phyloP scores from a whole-genome alignment of 2,329 filamentous ascomycete species.

The Botryotinia narcissicola region DNA sequence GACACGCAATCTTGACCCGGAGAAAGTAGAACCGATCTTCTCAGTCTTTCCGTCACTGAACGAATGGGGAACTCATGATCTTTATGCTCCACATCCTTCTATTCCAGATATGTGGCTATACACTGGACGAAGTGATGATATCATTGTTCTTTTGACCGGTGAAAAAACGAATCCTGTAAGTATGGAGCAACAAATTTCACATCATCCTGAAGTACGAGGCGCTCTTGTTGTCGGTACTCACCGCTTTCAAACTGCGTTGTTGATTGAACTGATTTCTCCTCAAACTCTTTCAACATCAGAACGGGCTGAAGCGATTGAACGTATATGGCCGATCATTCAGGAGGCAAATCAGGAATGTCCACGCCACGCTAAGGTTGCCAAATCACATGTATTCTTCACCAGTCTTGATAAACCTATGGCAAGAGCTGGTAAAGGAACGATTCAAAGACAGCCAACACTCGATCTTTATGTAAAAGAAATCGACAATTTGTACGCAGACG shows the following conservation, averaged over 20 bases:
- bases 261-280: constrained; percentile 37
- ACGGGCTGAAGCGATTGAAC: background rate
- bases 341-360: constrained; percentile 35
- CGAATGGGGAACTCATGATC: constrained; percentile 41
- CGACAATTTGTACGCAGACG: constrained; percentile 31
- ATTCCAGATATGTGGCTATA: constrained; percentile 40
- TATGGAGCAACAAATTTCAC: constrained; percentile 39
- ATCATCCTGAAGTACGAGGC: constrained; percentile 37
- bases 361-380: constrained; percentile 34
- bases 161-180: constrained; percentile 45
- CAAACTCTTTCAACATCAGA: background rate
- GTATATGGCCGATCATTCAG: constrained; percentile 36
- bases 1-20: background rate
- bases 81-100: constrained; percentile 40
- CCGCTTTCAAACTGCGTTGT: constrained; percentile 39
- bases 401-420: constrained; percentile 37
- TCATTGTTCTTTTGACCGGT: constrained; percentile 44
- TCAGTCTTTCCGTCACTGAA: constrained; percentile 39
- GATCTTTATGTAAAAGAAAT: constrained; percentile 29
- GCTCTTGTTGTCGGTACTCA: constrained; percentile 39
- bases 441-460: constrained; percentile 37
- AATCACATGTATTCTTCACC: constrained; percentile 36
- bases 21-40: constrained; percentile 35
- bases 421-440: constrained; percentile 40
- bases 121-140: constrained; percentile 42